phyloP scores from a whole-genome alignment of 73 alveolate species.

The Durusdinium trenchii region DNA sequence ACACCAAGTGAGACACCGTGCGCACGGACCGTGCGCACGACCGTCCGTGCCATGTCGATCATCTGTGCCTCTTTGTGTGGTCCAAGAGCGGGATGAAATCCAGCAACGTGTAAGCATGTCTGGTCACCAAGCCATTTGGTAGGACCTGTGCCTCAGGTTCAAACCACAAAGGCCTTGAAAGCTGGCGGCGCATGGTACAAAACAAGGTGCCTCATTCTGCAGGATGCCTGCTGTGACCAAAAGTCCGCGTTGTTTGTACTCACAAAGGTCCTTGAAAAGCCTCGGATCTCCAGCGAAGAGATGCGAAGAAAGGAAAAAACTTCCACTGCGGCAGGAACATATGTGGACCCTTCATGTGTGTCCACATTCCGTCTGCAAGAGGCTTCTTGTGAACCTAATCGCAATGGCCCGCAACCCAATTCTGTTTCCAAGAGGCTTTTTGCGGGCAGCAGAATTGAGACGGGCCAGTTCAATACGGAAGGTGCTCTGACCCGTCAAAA shows the following conservation, averaged over 20 bases:
- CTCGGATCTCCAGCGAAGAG: not conserved
- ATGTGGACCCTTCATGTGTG: no score
- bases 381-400: no score
- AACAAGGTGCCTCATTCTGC: not conserved
- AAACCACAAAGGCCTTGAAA: not conserved
- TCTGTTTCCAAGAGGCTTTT: conserved; percentile 26
- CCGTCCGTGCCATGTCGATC: no score
- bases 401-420: not conserved
- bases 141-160: conserved; percentile 10
- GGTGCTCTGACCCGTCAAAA: conserved; percentile 90
- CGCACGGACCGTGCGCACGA: no score
- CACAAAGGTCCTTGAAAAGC: conserved; percentile 77
- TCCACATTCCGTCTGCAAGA: no score
- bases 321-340: not conserved
- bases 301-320: not conserved
- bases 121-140: conserved; percentile 72
- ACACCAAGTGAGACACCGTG: no score
- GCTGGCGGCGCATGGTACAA: not conserved
- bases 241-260: conserved; percentile 52
- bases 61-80: conserved; percentile 56
- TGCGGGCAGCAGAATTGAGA: not conserved
- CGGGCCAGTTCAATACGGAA: conserved; percentile 52
- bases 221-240: conserved; percentile 82
- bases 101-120: conserved; percentile 78
- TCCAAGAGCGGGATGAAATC: conserved; percentile 46